Evolutionary conservation across 129 eudicot species (phyloP).

Genomic region (Helianthus annuus): HanXRQr2.0-SUNRISE NC_035433.2:64037165-64037664

Average conservation of each 20-base stretch:
- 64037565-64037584: conserved; percentile 6
- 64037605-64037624: not conserved
- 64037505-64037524: conserved; percentile 73
- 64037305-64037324: conserved; percentile 26
- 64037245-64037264: conserved; percentile 48
- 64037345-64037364: conserved; percentile 47
- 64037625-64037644: not conserved
- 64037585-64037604: not conserved
- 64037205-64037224: conserved; percentile 43
- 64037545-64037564: conserved; percentile 59
- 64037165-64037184: conserved; percentile 75
- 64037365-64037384: conserved; percentile 69
- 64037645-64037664: conserved; percentile 9
- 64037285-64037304: conserved; percentile 58
- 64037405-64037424: conserved; percentile 60
- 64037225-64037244: conserved; percentile 54
- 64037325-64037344: conserved; percentile 53
- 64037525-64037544: conserved; percentile 81
- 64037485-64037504: conserved; percentile 71
- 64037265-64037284: conserved; percentile 47
- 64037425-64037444: conserved; percentile 55
- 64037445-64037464: conserved; percentile 63
- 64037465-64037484: conserved; percentile 89
- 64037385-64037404: conserved; percentile 58
- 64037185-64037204: conserved; percentile 33